Conservation (phyloP, 2,329 filamentous ascomycete genomes). For the Raffaelea ambrosiae region DNA sequence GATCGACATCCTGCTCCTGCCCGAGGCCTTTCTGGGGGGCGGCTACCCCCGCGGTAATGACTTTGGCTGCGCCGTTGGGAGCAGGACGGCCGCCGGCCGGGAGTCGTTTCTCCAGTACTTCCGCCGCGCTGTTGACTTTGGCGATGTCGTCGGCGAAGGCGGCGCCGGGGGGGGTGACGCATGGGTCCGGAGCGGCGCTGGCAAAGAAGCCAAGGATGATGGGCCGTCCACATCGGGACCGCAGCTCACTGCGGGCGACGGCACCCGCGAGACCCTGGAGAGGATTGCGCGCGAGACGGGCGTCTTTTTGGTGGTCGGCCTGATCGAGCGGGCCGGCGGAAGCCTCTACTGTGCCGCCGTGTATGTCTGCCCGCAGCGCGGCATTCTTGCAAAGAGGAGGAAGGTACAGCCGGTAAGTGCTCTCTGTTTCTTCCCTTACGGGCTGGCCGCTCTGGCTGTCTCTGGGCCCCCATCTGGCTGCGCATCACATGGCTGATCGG, state of each 20-base stretch:
- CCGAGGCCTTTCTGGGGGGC: conserved; percentile 76
- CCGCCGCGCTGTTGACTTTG: conserved; percentile 69
- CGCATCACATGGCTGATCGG: too few relatives aligned
- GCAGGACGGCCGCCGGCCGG: conserved; percentile 58
- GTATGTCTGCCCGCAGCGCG: conserved; percentile 68
- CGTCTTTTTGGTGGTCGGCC: conserved; percentile 72
- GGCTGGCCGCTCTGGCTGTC: too few relatives aligned
- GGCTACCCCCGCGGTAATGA: conserved; percentile 77
- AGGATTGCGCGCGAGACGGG: conserved; percentile 65
- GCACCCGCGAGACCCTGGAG: conserved; percentile 75
- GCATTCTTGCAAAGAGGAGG: conserved; percentile 73
- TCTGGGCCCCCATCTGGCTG: too few relatives aligned
- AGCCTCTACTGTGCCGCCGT: conserved; percentile 77
- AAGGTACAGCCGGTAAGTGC: conserved; percentile 78
- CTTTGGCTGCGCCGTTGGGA: conserved; percentile 70
- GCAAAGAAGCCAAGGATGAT: not conserved
- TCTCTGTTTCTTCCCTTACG: not conserved
- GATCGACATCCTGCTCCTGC: conserved; percentile 71
- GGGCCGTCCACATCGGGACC: conserved; percentile 16
- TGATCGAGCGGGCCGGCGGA: conserved; percentile 73
- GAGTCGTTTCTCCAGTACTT: conserved; percentile 82
- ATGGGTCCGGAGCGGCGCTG: conserved; percentile 44
- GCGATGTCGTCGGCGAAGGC: conserved; percentile 56
- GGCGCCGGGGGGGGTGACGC: conserved; percentile 60
- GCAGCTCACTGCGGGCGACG: conserved; percentile 30